These are phyloP conservation scores for Coemansia sp. DNA, from an alignment of 192 early-diverging fungal species.

Conservation along the genomic window DNA sequence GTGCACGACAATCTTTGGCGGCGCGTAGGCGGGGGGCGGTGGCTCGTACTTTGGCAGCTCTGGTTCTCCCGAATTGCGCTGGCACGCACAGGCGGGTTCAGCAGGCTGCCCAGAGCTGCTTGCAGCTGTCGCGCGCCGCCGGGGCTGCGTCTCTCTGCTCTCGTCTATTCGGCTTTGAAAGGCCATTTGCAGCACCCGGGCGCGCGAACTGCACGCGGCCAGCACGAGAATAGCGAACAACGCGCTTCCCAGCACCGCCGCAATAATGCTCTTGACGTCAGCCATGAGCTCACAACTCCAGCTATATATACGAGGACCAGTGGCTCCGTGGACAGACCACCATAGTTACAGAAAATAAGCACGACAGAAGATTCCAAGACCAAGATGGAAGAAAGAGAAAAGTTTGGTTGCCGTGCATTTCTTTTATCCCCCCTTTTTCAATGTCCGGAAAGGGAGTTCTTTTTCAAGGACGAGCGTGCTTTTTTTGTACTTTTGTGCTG, in stretches of 20 bases:
- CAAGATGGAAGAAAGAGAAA: neutral
- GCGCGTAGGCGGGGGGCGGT: constrained; percentile 27
- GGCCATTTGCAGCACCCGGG: neutral
- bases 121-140: too few relatives aligned
- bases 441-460: too few relatives aligned
- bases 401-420: too few relatives aligned
- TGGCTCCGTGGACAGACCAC: too few relatives aligned
- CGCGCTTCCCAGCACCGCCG: neutral
- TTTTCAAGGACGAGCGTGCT: too few relatives aligned
- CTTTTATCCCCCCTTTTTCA: too few relatives aligned
- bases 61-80: neutral
- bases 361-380: neutral
- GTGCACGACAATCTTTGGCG: constrained; percentile 6
- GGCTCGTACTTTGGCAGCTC: constrained; percentile 33
- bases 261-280: constrained; percentile 1
- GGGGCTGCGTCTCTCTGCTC: neutral
- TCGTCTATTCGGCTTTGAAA: neutral
- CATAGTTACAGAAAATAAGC: neutral
- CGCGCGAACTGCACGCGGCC: constrained; percentile 6
- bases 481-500: too few relatives aligned
- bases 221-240: neutral
- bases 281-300: too few relatives aligned
- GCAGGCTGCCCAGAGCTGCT: neutral
- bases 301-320: too few relatives aligned
- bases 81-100: neutral